Conservation (phyloP, 2,329 filamentous ascomycete genomes). For the Septoria petroselini region DNA sequence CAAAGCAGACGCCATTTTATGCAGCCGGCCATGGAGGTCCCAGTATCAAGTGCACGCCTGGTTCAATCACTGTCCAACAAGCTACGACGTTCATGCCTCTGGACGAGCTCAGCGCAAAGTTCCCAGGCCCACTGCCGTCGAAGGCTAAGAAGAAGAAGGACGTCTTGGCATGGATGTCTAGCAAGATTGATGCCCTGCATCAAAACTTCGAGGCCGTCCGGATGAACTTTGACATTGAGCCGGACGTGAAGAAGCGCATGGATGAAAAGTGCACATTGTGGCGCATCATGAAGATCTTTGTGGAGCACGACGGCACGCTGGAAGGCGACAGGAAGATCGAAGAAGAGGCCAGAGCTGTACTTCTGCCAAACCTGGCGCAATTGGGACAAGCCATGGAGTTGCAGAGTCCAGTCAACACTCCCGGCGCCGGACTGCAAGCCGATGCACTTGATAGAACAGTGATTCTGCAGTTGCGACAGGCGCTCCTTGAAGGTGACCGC, state of each 20-base stretch:
- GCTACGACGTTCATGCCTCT: conserved; percentile 71
- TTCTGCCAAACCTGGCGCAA: conserved; percentile 59
- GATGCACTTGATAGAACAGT: conserved; percentile 69
- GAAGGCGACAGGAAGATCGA: conserved; percentile 71
- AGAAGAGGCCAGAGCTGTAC: conserved; percentile 68
- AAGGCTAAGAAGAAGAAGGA: conserved; percentile 99
- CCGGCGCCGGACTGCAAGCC: conserved; percentile 38
- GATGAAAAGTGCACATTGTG: conserved; percentile 81
- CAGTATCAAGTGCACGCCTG: conserved; percentile 76
- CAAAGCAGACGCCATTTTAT: conserved; percentile 83
- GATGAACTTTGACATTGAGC: conserved; percentile 52
- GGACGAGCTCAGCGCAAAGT: conserved; percentile 69
- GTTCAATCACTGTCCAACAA: conserved; percentile 74
- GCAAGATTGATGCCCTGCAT: conserved; percentile 72
- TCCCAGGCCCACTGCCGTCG: conserved; percentile 82
- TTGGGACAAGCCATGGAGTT: conserved; percentile 39
- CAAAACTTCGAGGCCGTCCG: conserved; percentile 45
- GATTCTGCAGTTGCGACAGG: conserved; percentile 68
- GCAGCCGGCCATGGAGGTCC: conserved; percentile 67
- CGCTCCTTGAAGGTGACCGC: conserved; percentile 74
- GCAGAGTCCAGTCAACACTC: conserved; percentile 27
- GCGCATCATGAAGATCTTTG: conserved; percentile 76
- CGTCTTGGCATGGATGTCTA: conserved; percentile 71
- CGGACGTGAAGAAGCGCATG: conserved; percentile 64
- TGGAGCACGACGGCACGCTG: conserved; percentile 81